Base-by-base conservation (phyloP, 169 alveolate species). In the Perkinsus chesapeaki region DNA sequence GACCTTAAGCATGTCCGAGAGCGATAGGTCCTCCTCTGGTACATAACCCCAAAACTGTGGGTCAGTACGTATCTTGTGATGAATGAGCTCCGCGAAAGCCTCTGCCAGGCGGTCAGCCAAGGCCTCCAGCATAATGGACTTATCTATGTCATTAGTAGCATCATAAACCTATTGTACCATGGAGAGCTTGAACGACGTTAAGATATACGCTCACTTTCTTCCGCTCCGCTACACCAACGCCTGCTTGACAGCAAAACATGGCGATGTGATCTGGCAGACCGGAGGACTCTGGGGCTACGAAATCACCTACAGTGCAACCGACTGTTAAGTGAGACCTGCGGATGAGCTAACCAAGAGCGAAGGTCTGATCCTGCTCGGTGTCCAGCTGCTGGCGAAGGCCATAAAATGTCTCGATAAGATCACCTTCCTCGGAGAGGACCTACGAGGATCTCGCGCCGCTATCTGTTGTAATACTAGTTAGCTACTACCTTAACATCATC, bases 11-110 rank as follows among this genome's bases (percentile, higher is more conserved):
- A 96, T 39, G 5, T 96, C 97, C 47, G 73, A 60, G 0, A 73
- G 36, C 3, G 93, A 73, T 90, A 93, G 93, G 0, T 93, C 91
- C 92, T 96, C 97, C 12, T 48, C 93, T 0, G 94, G 39, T 27
- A 95, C 34, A 73, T 96, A 96, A 36, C 97, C 97, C 97, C 97
- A 96, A 39, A 72, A 82, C n/a, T 93, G 94, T 12, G 82, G 82
- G 31, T 60, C 82, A n/a, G 91, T 94, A 39, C 97, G 47, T 12
- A 96, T 95, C 47, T 95, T 95, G 43, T 48, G 93, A 92, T 96
- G 97, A 27, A 96, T 94, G 91, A 92, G 38, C 90, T 96, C 97
- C 43, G 97, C 97, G 93, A 94, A 95, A 0, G 97, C 97, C 91
- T 96, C 97, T 16, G 96, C 97, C 39, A 96, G 94, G 39, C 97